Evolutionary conservation across 2,329 filamentous ascomycete species (phyloP), one percentile per base, ranked within the genome.

Genomic region (Nothophoma quercina): DNA sequence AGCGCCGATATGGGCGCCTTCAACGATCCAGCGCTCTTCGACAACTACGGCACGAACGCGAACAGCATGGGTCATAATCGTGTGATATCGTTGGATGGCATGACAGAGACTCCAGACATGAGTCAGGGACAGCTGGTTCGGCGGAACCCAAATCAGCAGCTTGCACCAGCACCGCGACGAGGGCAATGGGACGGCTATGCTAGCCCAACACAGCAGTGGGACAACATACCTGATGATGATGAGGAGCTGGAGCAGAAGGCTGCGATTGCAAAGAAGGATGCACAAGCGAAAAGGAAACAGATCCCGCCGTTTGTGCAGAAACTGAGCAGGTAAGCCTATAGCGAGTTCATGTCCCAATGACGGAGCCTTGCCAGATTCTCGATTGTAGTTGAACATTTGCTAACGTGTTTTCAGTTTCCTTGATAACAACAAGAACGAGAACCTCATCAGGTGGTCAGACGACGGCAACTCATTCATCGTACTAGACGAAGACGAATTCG

Each of bases 231-330:
- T 13, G 88, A 96, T 60, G 83, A 96, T 55, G 83, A 96, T 54
- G 89, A 93, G 57, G 81, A 89, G 47, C 77, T 97, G 55, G 91
- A 96, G 69, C 86, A 89, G 70, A 87, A 87, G 75, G 93, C 92
- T 18, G 82, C 88, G 59, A 80, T 89, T 56, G 92, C 92, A 7
- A 96, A 96, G 79, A 86, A 88, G 69, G 95, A 98, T 52, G 88
- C 93, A 0, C 89, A 93, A 71, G 84, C 88, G 13, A 98, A 96
- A 75, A 83, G 93, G 66, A 98, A 98, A 76, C 90, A 96, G 68
- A 98, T 99, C 9, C 93, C 95, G 1, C 93, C 95, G 0, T 99
- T 99, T 79, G 93, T 99, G 34, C 93, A 97, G 75, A 99, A 99
- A 72, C 78, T 99, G 48, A 96, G 92, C 86, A 98, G 93, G 93